Evolutionary conservation across 306 rosid genomes (phyloP).

Genomic region (Abrus pulchellus): DNA sequence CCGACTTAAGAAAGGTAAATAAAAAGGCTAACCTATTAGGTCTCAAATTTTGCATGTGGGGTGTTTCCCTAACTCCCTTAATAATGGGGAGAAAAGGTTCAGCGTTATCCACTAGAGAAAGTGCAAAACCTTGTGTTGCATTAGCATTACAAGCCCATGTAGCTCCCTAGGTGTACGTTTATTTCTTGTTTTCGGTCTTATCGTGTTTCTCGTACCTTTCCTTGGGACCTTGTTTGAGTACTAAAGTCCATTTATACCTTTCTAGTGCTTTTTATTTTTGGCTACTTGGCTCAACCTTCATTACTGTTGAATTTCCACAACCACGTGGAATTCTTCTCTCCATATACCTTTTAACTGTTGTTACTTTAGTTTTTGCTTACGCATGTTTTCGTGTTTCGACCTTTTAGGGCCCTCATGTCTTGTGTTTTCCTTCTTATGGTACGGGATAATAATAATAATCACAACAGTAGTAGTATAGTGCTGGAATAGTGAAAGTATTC

Average conservation of each 20-base stretch:
- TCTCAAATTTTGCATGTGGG: not conserved
- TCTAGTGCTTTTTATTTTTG: not conserved
- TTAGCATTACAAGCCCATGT: conserved; percentile 10
- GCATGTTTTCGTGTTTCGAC: not conserved
- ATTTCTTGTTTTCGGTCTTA: not conserved
- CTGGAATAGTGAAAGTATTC: too few relatives aligned
- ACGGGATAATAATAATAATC: too few relatives aligned
- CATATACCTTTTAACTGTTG: not conserved
- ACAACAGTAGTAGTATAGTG: too few relatives aligned
- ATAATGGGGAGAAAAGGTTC: not conserved
- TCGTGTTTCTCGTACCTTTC: not conserved
- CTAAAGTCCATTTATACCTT: not conserved
- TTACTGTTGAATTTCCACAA: not conserved
- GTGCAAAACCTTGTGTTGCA: not conserved
- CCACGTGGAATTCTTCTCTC: not conserved
- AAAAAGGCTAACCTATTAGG: not conserved
- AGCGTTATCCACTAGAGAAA: not conserved
- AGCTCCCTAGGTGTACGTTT: too few relatives aligned
- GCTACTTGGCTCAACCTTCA: too few relatives aligned
- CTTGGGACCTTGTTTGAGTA: not conserved
- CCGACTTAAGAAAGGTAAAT: not conserved
- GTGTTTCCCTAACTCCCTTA: not conserved
- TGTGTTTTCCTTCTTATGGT: too few relatives aligned
- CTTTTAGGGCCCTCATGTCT: not conserved
- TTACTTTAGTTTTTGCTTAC: not conserved